Percentiles rank a stretch among this genome's conserved stretches.
phyloP scores from a whole-genome alignment of 208 protist genomes.

The Leishmania lainsoni region DNA sequence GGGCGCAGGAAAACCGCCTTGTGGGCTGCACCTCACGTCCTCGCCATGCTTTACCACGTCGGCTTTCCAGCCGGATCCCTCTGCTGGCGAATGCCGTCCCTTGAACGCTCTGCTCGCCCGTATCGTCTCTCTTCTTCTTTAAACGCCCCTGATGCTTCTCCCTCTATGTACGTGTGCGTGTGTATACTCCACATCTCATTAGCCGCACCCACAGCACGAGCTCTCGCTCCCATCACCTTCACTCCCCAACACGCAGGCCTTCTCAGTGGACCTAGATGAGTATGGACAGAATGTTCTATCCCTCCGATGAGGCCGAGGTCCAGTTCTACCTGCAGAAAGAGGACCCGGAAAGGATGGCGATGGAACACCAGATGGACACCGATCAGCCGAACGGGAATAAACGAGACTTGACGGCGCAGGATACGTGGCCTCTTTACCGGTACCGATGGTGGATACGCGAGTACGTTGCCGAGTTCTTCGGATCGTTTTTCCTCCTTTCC shows the following conservation, averaged over 20 bases:
- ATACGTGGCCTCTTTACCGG: slow-evolving; percentile 36
- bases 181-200: not conserved
- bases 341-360: not conserved
- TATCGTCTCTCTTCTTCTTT: not conserved
- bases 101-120: not conserved
- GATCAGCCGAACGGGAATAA: not conserved
- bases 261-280: too few relatives aligned
- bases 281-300: not conserved
- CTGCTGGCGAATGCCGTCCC: not conserved
- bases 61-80: not conserved
- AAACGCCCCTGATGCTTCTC: not conserved
- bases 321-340: slow-evolving; percentile 14
- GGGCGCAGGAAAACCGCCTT: not conserved
- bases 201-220: not conserved
- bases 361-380: slow-evolving; percentile 2
- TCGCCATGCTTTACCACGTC: not conserved
- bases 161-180: too few relatives aligned
- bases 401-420: slow-evolving; percentile 19
- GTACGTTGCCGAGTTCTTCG: slow-evolving; percentile 60
- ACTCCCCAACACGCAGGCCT: not conserved
- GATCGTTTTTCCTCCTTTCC: slow-evolving; percentile 53
- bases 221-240: not conserved
- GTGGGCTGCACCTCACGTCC: not conserved
- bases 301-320: not conserved
- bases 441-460: slow-evolving; percentile 40